Base-by-base conservation (phyloP, 768 basidiomycete genomes). In the Phylloporus sp. region DNA sequence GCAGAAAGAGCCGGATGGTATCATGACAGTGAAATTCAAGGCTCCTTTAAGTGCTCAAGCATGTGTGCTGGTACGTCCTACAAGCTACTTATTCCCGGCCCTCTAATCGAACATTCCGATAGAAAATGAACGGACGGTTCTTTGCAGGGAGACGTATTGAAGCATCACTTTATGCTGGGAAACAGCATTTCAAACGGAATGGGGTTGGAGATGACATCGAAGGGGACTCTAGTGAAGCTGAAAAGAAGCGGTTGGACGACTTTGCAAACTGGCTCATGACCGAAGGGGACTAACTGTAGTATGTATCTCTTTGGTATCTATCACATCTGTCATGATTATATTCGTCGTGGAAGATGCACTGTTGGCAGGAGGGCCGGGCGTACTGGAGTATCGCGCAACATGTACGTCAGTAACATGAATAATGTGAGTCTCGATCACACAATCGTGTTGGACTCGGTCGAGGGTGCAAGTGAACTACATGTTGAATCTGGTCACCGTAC, bases 1-100 rank as follows among this genome's bases (percentile, higher is more conserved):
- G 36, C 70, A 99, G 94, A 83, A 86, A 76, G 97, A 99, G 68
- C 71, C 82, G 29, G 92, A 95, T 32, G 95, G 97, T 4, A 72
- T 98, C 55, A 97, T 98, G 84, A 95, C 94, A 0, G 85, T 98
- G 55, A 97, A 97, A 60, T 99, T 97, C 75, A 84, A 84, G 51
- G 95, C 97, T 62, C 80, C 90, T 13, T 59, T 95, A n/a, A 83
- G 91, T 52, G 97, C 97, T 5, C 86, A 95, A 68, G 95, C 93
- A 5, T 99, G 95, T 61, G 74, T 99, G 18, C 53, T 92, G 54
- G 93, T 90, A 58, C 57, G 87, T 76, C 26, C 41, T 45, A 32
- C 20, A 18, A 45, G 16, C n/a, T 39, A 11, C 22, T 34, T 42
- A 4, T 13, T 11, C 49, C 34, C 26, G 22, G 10, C 5, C 27